Conservation (phyloP, 1,139 yeast species). For the Schwanniomyces etchellsii region DNA sequence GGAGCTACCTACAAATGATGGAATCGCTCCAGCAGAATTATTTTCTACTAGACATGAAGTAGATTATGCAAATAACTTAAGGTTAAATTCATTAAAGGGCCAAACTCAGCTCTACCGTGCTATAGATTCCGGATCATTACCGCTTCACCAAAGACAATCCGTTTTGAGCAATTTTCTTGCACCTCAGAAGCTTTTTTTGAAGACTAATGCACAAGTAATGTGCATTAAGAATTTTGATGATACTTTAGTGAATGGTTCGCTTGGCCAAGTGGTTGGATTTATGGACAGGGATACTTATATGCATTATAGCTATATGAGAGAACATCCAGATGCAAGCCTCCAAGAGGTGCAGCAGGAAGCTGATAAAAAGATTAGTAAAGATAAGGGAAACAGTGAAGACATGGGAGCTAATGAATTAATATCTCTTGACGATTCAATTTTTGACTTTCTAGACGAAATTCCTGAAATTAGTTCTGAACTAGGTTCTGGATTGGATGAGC, state of each 20-base stretch:
- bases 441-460: slow-evolving; percentile 14
- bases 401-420: slow-evolving; percentile 5
- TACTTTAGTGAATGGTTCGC: slow-evolving; percentile 83
- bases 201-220: slow-evolving; percentile 92
- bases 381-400: slow-evolving; percentile 6
- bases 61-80: slow-evolving; percentile 61
- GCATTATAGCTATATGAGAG: slow-evolving; percentile 16
- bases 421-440: slow-evolving; percentile 19
- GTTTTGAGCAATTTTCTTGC: slow-evolving; percentile 68
- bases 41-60: slow-evolving; percentile 84
- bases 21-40: slow-evolving; percentile 80
- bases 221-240: slow-evolving; percentile 87
- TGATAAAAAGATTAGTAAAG: slow-evolving; percentile 6
- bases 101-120: slow-evolving; percentile 45
- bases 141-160: slow-evolving; percentile 36
- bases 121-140: slow-evolving; percentile 56
- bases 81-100: slow-evolving; percentile 51
- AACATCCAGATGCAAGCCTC: slow-evolving; percentile 13
- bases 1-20: slow-evolving; percentile 53
- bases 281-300: slow-evolving; percentile 32
- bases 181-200: slow-evolving; percentile 55
- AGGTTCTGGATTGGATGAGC: slow-evolving; percentile 2
- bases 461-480: slow-evolving; percentile 3
- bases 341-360: slow-evolving; percentile 12
- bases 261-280: slow-evolving; percentile 66